Conservation (phyloP, 768 basidiomycete genomes). For the Amylocystis lapponica region DNA sequence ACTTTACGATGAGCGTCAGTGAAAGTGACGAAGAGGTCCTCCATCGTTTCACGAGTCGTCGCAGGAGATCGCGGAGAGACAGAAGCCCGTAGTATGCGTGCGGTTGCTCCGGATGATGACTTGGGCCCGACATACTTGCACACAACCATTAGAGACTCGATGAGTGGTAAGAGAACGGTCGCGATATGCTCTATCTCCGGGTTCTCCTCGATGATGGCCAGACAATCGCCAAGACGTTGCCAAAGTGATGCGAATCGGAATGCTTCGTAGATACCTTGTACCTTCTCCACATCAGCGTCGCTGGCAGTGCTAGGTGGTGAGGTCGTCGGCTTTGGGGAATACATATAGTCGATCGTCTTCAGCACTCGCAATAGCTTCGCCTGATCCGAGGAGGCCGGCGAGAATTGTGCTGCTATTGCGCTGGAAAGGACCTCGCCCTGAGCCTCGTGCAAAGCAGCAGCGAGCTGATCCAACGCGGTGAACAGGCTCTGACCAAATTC, state of each 20-base stretch:
- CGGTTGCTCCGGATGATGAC: conserved; percentile 34
- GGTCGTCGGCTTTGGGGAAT: conserved; percentile 52
- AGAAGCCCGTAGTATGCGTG: conserved; percentile 54
- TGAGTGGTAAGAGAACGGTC: conserved; percentile 87
- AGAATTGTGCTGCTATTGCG: conserved; percentile 82
- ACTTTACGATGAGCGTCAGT: conserved; percentile 92
- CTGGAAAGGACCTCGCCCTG: conserved; percentile 53
- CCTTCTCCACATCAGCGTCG: conserved; percentile 67
- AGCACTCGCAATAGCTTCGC: conserved; percentile 94
- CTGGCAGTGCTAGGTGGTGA: conserved; percentile 30
- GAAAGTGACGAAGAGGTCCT: conserved; percentile 88
- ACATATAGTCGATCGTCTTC: conserved; percentile 98
- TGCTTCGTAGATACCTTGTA: conserved; percentile 83
- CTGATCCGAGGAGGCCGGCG: conserved; percentile 89
- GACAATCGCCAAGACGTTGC: conserved; percentile 85
- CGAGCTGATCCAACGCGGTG: conserved; percentile 73
- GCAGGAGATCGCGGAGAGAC: conserved; percentile 63
- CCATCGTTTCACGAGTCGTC: conserved; percentile 71
- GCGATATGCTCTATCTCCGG: conserved; percentile 82
- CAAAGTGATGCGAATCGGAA: conserved; percentile 90
- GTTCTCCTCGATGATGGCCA: conserved; percentile 76
- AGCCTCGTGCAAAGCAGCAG: conserved; percentile 51
- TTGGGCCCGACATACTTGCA: conserved; percentile 89
- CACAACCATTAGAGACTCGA: conserved; percentile 97
- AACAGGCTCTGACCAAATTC: conserved; percentile 76